A percentile compares a stretch with the other conserved stretches of the same genome.
Evolutionary conservation across 495 filamentous ascomycete genomes (phyloP).

Genomic region (Cladorrhinum samala): DNA sequence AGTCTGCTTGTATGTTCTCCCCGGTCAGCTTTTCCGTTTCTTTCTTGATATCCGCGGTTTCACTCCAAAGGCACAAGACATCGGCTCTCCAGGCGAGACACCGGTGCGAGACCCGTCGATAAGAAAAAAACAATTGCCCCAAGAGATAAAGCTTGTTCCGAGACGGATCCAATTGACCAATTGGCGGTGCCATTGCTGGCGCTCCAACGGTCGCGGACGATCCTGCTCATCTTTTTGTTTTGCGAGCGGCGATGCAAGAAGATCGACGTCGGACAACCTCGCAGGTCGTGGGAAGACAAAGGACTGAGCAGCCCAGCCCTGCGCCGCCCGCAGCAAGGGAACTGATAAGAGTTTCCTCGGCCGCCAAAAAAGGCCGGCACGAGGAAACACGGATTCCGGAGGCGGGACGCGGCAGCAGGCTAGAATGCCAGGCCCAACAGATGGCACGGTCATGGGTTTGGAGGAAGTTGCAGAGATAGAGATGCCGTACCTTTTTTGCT

Average conservation of each 20-base stretch:
- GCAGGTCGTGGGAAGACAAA: neutral
- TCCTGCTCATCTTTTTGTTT: slow-evolving; percentile 3
- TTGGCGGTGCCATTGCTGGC: neutral
- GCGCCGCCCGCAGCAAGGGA: slow-evolving; percentile 1
- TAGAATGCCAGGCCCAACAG: neutral
- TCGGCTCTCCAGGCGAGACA: neutral
- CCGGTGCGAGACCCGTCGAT: neutral
- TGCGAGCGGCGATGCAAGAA: neutral
- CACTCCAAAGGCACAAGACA: neutral
- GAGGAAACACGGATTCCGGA: neutral
- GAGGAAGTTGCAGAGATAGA: neutral
- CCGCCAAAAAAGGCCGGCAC: neutral
- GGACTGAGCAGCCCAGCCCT: neutral
- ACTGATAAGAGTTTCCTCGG: slow-evolving; percentile 3
- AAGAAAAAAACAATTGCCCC: neutral
- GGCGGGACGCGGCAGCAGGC: slow-evolving; percentile 3
- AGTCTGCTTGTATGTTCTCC: neutral
- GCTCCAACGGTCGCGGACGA: neutral
- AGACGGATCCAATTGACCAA: neutral
- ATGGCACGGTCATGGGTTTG: neutral
- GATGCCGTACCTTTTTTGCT: slow-evolving; percentile 9
- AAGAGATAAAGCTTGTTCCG: no score
- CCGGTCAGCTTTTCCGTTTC: neutral
- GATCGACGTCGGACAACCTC: neutral
- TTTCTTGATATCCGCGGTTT: neutral